Base-by-base conservation (phyloP, 805 yeast species). In the Lachancea fermentati region DNA sequence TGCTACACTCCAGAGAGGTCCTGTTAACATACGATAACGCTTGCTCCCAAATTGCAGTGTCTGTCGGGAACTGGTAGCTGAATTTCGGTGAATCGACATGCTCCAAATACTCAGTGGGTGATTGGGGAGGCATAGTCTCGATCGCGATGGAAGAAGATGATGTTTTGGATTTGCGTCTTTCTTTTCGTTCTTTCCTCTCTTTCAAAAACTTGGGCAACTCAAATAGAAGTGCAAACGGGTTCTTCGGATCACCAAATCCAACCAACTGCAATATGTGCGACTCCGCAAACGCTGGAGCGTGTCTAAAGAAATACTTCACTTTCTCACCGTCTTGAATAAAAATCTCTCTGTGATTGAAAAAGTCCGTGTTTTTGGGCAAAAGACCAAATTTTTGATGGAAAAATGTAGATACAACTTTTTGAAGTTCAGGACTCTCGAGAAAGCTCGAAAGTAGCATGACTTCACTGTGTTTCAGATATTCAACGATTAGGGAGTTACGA, bases 191-290 rank as follows among this genome's bases (percentile, higher is more conserved):
- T 48, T 74, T 81, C 36, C 88, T 66, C 50, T 81, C 87, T 44
- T 75, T 80, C 45, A 85, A 61, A 13, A 81, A 85, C 52, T 80
- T 84, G 1, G 89, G 82, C 16, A 85, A 64, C 42, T 75, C 79
- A 60, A 85, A 85, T 11, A 85, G 56, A 51, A 79, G 76, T 4
- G 91, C 87, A 63, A 84, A 83, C 14, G 91, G 88, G 53, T 81
- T 84, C 33, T 70, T 68, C 4, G 84, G 72, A 54, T 81, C 83
- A 25, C 93, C 94, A 60, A 84, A 80, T 1, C 93, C 93, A 34
- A 81, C 75, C 39, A 84, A 57, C 63, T 84, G 91, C 51, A 78
- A 73, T 39, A 85, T 77, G 52, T 84, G 85, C 19, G 88, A 78
- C 35, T 83, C 68, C 2, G 93, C 91, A 67, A 85, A 82, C 29